Base-by-base conservation (phyloP, 177 flowering plant species). In the Vitis hybrid region DNA sequence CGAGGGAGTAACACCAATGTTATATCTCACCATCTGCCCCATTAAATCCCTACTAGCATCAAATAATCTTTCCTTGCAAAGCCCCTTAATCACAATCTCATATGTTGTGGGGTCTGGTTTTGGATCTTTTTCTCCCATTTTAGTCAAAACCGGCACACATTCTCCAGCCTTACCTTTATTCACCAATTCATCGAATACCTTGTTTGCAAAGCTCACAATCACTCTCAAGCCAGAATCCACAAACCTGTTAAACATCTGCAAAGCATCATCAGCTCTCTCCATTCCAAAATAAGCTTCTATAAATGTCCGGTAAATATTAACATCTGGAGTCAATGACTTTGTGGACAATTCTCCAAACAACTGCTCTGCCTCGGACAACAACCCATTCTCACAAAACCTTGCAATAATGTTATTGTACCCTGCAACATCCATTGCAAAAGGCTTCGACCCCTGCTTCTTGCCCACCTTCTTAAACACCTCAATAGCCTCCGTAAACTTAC, bases 351-450 rank as follows among this genome's bases (percentile, higher is more conserved):
- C 91, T 10, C 21, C 71, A 66, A 82, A 84, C 21, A 87, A 63
- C 62, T 78, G 76, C 83, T 90, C 94, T 2, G 97, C 97, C 65
- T 92, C 93, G 12, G 79, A 56, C 59, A 89, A 58, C 92, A 90
- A 80, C 15, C 83, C 93, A 62, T 78, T 64, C 73, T 90, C 92
- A 69, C 87, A 89, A 29, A 76, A 80, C 79, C 85, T 82, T 9
- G 79, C 75, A 52, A 94, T 88, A 51, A 92, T 88, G 64, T 94
- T 94, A 72, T 82, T 89, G 56, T 72, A 92, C 5, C 89, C 85
- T 1, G 87, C 87, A 57, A 81, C 91, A 81, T 92, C 98, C 96
- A 90, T 89, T 0, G 72, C 63, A 68, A 83, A 90, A 49, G 94
- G 93, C 81, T 82, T 88, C 3, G 92, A 86, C 49, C 79, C 79